phyloP scores from a whole-genome alignment of 352 stramenopile genomes.

The Phytophthora pisi region DNA sequence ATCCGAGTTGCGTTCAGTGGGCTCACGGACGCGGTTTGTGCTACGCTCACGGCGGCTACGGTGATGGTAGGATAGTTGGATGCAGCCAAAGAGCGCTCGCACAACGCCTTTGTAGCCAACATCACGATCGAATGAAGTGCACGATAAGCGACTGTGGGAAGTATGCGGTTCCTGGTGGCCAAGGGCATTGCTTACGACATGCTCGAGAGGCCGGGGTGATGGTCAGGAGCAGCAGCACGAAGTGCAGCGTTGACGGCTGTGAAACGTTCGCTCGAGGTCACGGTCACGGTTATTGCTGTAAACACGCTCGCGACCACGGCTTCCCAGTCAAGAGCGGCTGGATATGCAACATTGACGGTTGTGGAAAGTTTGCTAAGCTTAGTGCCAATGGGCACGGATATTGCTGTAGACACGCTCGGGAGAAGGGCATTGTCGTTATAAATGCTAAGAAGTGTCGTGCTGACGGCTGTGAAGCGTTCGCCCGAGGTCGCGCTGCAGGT shows the following conservation, averaged over 20 bases:
- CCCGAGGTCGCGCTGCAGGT: background rate
- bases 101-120: conserved; percentile 9
- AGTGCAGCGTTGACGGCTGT: background rate
- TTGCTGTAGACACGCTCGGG: background rate
- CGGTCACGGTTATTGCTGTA: background rate
- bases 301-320: background rate
- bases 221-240: background rate
- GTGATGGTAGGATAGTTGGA: conserved; percentile 12
- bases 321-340: background rate
- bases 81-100: conserved; percentile 3
- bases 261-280: background rate
- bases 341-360: background rate
- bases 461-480: background rate
- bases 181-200: background rate
- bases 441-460: background rate
- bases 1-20: conserved; percentile 6
- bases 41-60: conserved; percentile 13
- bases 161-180: background rate
- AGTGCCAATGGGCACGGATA: background rate
- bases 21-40: conserved; percentile 10
- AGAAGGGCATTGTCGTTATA: background rate
- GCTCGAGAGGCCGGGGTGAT: background rate
- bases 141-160: conserved; percentile 6
- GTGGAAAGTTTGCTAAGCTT: background rate
- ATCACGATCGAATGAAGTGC: conserved; percentile 4